phyloP scores from a whole-genome alignment of 208 protist genomes.

The Acanthamoeba castellanii region DNA sequence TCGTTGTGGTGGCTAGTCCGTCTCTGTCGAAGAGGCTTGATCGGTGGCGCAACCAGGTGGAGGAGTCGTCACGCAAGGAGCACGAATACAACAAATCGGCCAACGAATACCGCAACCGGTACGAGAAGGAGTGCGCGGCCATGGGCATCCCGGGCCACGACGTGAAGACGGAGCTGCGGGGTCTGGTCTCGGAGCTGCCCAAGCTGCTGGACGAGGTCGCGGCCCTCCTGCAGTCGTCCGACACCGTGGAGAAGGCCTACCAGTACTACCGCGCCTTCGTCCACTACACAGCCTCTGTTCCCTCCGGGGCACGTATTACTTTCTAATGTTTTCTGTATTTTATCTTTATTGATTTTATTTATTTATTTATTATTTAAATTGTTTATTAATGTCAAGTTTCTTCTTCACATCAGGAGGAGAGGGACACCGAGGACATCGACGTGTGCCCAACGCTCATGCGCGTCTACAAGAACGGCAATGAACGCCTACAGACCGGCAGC shows the following conservation, averaged over 20 bases:
- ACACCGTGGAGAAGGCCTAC: constrained; percentile 3
- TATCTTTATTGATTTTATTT: not conserved
- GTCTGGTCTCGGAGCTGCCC: constrained; percentile 37
- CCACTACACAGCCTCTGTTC: not conserved
- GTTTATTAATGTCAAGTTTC: too few relatives aligned
- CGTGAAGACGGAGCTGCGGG: constrained; percentile 25
- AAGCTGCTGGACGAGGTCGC: constrained; percentile 26
- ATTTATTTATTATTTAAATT: not conserved
- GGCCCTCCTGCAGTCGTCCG: not conserved
- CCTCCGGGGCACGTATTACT: not conserved
- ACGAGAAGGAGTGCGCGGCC: constrained; percentile 33
- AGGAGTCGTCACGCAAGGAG: constrained; percentile 31
- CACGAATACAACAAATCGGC: not conserved
- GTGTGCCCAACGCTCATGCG: constrained; percentile 23
- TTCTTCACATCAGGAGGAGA: not conserved
- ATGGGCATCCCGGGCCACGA: constrained; percentile 53
- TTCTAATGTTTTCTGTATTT: not conserved
- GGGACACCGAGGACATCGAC: too few relatives aligned
- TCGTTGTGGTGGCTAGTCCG: not conserved
- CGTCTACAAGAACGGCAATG: constrained; percentile 26
- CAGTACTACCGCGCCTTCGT: constrained; percentile 14
- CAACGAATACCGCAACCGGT: not conserved
- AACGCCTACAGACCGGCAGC: not conserved
- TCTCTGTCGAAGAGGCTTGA: constrained; percentile 36
- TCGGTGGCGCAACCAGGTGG: constrained; percentile 37